These are phyloP conservation scores for Rhodamnia argentea DNA, from an alignment of 345 rosid species.

Conservation along the genomic window DNA sequence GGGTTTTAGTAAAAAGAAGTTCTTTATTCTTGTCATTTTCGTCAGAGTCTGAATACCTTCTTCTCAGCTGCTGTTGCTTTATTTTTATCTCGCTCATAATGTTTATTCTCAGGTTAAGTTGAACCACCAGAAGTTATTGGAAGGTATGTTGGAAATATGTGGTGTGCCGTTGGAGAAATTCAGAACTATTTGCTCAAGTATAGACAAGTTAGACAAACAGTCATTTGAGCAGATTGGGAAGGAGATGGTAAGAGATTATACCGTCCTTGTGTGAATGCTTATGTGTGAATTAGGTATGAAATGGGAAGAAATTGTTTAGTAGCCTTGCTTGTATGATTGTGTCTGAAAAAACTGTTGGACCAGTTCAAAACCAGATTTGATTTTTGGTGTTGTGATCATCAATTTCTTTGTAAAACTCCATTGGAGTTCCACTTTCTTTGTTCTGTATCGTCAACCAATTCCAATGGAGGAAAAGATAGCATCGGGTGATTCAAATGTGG, in stretches of 20 bases:
- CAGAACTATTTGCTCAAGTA: conserved; percentile 85
- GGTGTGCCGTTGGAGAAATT: conserved; percentile 84
- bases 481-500: not conserved
- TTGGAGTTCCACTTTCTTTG: not conserved
- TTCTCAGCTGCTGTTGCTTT: not conserved
- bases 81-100: not conserved
- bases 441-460: not conserved
- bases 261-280: not conserved
- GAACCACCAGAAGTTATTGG: conserved; percentile 79
- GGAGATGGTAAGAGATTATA: conserved; percentile 56
- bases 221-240: conserved; percentile 70
- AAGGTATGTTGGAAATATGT: conserved; percentile 90
- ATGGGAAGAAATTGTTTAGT: not conserved
- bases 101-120: conserved; percentile 51
- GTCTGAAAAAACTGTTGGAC: not conserved
- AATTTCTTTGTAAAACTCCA: not conserved
- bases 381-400: not conserved
- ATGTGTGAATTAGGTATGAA: not conserved
- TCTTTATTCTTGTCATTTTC: not conserved
- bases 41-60: not conserved
- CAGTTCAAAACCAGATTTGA: not conserved
- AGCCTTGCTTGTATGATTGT: not conserved
- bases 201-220: conserved; percentile 84
- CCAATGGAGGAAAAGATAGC: not conserved
- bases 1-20: not conserved